phyloP scores from a whole-genome alignment of 331 rosid species.

The Dryas integrifolia region DNA sequence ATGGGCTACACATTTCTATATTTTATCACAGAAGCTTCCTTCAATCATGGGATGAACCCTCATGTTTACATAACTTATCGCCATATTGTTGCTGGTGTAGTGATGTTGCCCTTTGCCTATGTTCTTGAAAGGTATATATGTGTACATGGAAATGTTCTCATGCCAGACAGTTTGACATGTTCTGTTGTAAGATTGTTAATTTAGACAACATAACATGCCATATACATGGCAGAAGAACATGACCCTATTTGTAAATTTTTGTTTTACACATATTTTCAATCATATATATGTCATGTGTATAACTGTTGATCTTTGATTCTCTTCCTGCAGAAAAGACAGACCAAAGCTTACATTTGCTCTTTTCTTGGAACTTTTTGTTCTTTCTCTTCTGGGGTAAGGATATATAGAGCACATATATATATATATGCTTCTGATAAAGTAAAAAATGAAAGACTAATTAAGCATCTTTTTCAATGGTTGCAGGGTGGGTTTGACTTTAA shows the following conservation, averaged over 20 bases:
- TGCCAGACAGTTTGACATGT: neutral
- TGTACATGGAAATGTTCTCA: neutral
- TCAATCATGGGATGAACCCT: slow-evolving; percentile 91
- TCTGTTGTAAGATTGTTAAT: neutral
- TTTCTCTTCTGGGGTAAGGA: slow-evolving; percentile 72
- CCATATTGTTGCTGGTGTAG: slow-evolving; percentile 44
- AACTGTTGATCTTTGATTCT: neutral
- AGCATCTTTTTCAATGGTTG: slow-evolving; percentile 4
- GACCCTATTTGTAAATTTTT: too few species aligned
- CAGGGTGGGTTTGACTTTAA: slow-evolving; percentile 59
- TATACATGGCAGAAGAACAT: too few species aligned
- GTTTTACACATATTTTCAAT: neutral
- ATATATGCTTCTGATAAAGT: neutral
- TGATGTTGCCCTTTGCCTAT: slow-evolving; percentile 76
- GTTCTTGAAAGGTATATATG: slow-evolving; percentile 63
- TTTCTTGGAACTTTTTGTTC: slow-evolving; percentile 62
- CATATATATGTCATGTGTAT: neutral
- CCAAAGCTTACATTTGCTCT: slow-evolving; percentile 63
- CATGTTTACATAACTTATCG: slow-evolving; percentile 73
- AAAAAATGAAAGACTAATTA: neutral
- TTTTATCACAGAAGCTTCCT: slow-evolving; percentile 68
- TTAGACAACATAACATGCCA: neutral
- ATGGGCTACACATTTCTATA: slow-evolving; percentile 51
- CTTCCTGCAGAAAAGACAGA: slow-evolving; percentile 46
- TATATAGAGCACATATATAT: neutral